These are phyloP conservation scores for Ophiognomonia clavigignenti-juglandacearum DNA, from an alignment of 2,329 filamentous ascomycete genomes.

Conservation along the genomic window DNA sequence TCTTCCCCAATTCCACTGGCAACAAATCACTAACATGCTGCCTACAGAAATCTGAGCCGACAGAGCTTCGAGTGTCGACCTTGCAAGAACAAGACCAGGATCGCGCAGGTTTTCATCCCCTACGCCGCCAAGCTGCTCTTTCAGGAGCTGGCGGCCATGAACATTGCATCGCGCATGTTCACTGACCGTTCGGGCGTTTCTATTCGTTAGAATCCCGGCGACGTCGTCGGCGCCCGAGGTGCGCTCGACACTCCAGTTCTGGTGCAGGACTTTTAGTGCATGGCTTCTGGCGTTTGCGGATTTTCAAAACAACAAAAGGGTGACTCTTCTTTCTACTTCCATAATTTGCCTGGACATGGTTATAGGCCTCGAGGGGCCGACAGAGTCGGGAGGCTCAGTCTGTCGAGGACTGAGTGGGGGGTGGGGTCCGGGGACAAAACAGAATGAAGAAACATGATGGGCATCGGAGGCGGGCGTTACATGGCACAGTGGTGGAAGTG, in stretches of 20 bases:
- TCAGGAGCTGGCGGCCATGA: conserved; percentile 97
- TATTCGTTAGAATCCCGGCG: too few relatives aligned
- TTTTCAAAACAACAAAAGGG: neutral
- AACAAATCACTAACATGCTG: conserved; percentile 29
- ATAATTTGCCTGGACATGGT: neutral
- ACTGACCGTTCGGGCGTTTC: conserved; percentile 76
- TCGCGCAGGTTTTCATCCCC: conserved; percentile 95
- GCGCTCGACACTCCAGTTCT: neutral
- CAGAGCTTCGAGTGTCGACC: conserved; percentile 94
- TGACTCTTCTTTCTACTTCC: neutral
- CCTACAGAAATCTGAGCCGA: conserved; percentile 77
- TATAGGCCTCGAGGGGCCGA: neutral
- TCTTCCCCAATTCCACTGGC: neutral
- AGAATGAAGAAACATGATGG: neutral
- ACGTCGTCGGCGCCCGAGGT: too few relatives aligned
- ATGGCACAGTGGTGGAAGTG: neutral
- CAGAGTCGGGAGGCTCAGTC: too few relatives aligned
- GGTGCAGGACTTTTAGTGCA: conserved; percentile 5
- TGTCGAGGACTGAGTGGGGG: too few relatives aligned
- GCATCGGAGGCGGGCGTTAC: neutral
- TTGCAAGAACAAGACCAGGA: conserved; percentile 98
- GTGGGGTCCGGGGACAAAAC: neutral
- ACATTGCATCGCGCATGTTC: conserved; percentile 96
- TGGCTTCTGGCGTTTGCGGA: conserved; percentile 14
- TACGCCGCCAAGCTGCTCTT: conserved; percentile 98